Percentiles rank a stretch among this genome's conserved stretches.
phyloP scores from a whole-genome alignment of 164 flowering plant genomes.

The Tetrastigma voinierianum region DNA sequence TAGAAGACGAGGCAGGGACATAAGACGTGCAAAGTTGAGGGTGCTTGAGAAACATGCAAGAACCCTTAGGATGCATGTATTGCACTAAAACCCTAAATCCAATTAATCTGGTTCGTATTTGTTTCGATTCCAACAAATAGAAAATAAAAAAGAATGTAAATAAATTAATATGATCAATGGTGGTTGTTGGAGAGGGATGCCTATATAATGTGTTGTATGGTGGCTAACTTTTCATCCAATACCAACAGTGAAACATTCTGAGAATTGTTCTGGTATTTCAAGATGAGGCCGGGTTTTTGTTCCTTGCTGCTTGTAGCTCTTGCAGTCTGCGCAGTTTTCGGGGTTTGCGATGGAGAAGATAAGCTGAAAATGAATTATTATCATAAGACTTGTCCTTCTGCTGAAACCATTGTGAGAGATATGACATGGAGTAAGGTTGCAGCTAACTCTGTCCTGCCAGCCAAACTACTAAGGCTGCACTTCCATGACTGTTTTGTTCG shows the following conservation, averaged over 20 bases:
- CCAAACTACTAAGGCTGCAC: slow-evolving; percentile 17
- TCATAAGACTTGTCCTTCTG: slow-evolving; percentile 9
- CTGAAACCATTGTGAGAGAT: not conserved
- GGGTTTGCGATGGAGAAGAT: not conserved
- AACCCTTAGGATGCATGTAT: no score
- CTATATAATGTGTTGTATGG: not conserved
- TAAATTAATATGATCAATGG: no score
- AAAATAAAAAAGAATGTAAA: no score
- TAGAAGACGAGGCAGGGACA: no score
- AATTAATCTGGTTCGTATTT: no score
- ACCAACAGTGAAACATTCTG: not conserved
- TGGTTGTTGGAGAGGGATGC: not conserved
- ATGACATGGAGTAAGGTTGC: slow-evolving; percentile 7
- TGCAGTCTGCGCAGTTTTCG: not conserved
- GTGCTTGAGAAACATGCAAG: no score
- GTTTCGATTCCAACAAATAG: no score
- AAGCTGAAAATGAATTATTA: not conserved
- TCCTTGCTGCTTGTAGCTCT: not conserved
- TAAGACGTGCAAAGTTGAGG: no score
- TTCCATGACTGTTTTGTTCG: slow-evolving; percentile 27
- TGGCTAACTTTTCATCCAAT: not conserved
- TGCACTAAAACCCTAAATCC: no score
- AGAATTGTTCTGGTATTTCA: not conserved
- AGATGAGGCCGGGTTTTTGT: not conserved
- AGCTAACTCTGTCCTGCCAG: slow-evolving; percentile 4